Evolutionary conservation across 768 basidiomycete genomes (phyloP).

Genomic region (Favolaschia claudopus): DNA sequence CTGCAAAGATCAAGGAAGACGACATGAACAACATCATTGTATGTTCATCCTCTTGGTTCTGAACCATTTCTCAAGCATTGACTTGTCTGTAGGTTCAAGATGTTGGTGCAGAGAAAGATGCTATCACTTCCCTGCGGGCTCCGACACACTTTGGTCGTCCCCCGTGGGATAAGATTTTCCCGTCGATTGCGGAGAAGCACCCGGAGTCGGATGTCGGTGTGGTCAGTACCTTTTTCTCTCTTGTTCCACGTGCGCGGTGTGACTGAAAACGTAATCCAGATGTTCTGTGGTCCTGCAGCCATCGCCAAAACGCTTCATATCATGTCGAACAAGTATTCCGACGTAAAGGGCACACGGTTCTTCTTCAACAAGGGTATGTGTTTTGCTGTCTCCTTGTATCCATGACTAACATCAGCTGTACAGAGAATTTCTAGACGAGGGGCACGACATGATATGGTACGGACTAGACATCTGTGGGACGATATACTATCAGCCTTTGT

Average conservation of each 20-base stretch:
- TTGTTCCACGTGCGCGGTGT: not conserved
- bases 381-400: not conserved
- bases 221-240: slow-evolving; percentile 49
- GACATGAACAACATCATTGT: slow-evolving; percentile 95
- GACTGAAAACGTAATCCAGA: slow-evolving; percentile 23
- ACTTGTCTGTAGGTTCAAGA: slow-evolving; percentile 67
- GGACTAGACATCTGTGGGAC: slow-evolving; percentile 15
- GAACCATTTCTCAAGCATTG: not conserved
- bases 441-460: not conserved
- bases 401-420: not conserved
- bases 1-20: slow-evolving; percentile 91
- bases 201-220: slow-evolving; percentile 92
- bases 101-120: slow-evolving; percentile 92
- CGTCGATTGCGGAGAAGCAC: slow-evolving; percentile 81
- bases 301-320: slow-evolving; percentile 63
- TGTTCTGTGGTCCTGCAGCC: slow-evolving; percentile 72
- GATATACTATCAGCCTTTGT: slow-evolving; percentile 16
- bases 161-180: slow-evolving; percentile 83
- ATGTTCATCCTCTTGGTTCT: slow-evolving; percentile 28
- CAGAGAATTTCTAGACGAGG: slow-evolving; percentile 26
- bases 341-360: slow-evolving; percentile 63
- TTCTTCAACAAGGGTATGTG: slow-evolving; percentile 70
- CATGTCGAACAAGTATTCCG: slow-evolving; percentile 71
- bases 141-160: slow-evolving; percentile 95
- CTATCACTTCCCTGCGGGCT: slow-evolving; percentile 87